phyloP scores from a whole-genome alignment of 2,329 filamentous ascomycete genomes.

The Fusarium oxysporum region DNA sequence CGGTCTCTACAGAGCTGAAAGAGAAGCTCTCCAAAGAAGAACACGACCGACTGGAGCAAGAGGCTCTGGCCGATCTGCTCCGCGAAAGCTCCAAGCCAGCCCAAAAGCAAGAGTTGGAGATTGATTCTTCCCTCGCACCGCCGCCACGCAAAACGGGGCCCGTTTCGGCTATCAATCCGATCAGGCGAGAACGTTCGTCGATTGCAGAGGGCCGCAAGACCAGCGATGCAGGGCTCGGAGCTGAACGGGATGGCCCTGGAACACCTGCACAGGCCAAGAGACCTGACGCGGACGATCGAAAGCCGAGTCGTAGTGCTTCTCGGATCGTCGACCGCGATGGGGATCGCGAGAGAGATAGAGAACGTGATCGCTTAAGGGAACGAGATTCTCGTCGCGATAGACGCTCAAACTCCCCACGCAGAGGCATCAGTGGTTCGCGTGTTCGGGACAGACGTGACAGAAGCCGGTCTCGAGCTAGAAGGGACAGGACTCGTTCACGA shows the following conservation, averaged over 20 bases:
- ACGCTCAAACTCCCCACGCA: conserved; percentile 54
- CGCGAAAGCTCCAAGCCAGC: conserved; percentile 67
- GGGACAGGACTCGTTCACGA: conserved; percentile 57
- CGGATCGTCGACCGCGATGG: conserved; percentile 42
- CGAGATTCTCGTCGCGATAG: conserved; percentile 49
- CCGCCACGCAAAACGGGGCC: conserved; percentile 65
- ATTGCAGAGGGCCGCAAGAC: conserved; percentile 56
- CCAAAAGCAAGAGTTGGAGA: conserved; percentile 65
- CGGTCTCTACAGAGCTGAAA: conserved; percentile 59
- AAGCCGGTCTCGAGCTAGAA: conserved; percentile 51
- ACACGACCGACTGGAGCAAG: conserved; percentile 66
- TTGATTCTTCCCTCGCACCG: conserved; percentile 66
- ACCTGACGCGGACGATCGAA: conserved; percentile 46
- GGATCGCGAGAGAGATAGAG: conserved; percentile 43
- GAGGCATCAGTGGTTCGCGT: conserved; percentile 51
- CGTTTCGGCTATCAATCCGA: conserved; percentile 69
- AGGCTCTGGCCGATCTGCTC: conserved; percentile 68
- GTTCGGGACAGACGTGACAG: conserved; percentile 51
- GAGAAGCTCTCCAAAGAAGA: conserved; percentile 69
- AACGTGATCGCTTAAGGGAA: conserved; percentile 47
- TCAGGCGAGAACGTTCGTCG: conserved; percentile 60
- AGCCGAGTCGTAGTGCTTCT: conserved; percentile 50
- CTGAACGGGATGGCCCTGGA: conserved; percentile 51
- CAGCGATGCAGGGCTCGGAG: conserved; percentile 48
- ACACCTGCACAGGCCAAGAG: conserved; percentile 46